Percentiles rank a stretch among this genome's conserved stretches.
These are phyloP conservation scores for Mycena floridula DNA, from an alignment of 768 basidiomycete species.

Conservation along the genomic window DNA sequence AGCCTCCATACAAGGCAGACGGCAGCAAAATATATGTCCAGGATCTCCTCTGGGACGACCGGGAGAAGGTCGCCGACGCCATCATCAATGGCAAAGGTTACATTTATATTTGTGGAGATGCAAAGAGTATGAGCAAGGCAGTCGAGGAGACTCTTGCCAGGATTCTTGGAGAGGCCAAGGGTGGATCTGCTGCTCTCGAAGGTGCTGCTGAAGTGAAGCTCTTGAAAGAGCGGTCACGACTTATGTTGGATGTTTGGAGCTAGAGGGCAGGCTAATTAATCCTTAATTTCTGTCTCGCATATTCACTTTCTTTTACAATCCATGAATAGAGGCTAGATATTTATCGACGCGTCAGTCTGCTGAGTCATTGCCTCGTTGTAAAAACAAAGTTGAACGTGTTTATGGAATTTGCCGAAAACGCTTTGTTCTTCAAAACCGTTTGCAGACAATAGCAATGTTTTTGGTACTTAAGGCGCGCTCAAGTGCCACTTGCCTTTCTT, in stretches of 20 bases:
- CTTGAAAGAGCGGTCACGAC: slow-evolving; percentile 87
- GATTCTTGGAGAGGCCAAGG: slow-evolving; percentile 91
- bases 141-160: slow-evolving; percentile 86
- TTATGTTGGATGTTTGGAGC: slow-evolving; percentile 89
- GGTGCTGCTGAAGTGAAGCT: slow-evolving; percentile 89
- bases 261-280: slow-evolving; percentile 23
- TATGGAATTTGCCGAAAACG: no score
- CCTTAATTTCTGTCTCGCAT: no score
- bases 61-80: slow-evolving; percentile 76
- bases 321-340: no score
- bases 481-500: no score
- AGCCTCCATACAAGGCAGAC: slow-evolving; percentile 78
- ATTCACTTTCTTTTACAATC: no score
- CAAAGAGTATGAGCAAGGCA: slow-evolving; percentile 91
- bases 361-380: no score
- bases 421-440: no score
- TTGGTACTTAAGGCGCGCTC: no score
- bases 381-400: no score
- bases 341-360: no score
- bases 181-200: slow-evolving; percentile 81
- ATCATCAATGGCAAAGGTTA: slow-evolving; percentile 96
- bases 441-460: no score
- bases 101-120: slow-evolving; percentile 95
- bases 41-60: slow-evolving; percentile 87
- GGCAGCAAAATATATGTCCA: slow-evolving; percentile 99